A percentile compares a stretch with the other conserved stretches of the same genome.
Conservation (phyloP, 1,139 yeast genomes). For the Arxiozyma bovina region DNA sequence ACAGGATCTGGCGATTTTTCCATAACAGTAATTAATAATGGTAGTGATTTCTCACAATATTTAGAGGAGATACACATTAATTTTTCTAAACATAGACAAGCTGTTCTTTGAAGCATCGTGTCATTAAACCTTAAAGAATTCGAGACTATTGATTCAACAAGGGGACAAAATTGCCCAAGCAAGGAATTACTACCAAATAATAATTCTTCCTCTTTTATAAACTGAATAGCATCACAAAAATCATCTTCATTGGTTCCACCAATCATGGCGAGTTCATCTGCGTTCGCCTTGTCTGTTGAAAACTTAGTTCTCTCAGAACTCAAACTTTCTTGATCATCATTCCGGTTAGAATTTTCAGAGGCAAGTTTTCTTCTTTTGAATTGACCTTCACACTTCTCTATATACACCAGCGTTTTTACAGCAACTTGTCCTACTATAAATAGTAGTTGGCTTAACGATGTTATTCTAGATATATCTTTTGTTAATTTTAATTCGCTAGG, state of each 20-base stretch:
- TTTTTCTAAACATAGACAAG: conserved; percentile 77
- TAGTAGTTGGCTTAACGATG: conserved; percentile 64
- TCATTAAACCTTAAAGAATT: conserved; percentile 52
- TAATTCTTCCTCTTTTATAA: conserved; percentile 75
- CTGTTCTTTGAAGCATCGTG: conserved; percentile 53
- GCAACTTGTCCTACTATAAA: conserved; percentile 90
- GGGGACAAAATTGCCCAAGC: conserved; percentile 67
- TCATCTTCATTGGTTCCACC: conserved; percentile 96
- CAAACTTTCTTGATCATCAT: conserved; percentile 31
- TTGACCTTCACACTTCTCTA: conserved; percentile 75
- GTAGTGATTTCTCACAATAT: conserved; percentile 75
- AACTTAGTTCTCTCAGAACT: conserved; percentile 16
- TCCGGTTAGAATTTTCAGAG: conserved; percentile 40
- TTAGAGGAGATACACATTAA: conserved; percentile 88
- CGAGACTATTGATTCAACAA: conserved; percentile 68
- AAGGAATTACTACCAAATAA: conserved; percentile 69
- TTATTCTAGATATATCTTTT: conserved; percentile 32
- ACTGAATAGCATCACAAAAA: conserved; percentile 77
- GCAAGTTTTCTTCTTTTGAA: conserved; percentile 78
- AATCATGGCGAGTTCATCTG: conserved; percentile 79
- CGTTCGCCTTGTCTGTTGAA: conserved; percentile 31
- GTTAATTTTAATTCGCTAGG: conserved; percentile 14
- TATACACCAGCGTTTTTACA: conserved; percentile 69
- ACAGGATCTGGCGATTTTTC: conserved; percentile 79
- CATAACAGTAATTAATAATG: conserved; percentile 69